Evolutionary conservation across 1,284 basidiomycete genomes (phyloP), one percentile per base, ranked within the genome.

Genomic region (Earliella scabrosa): DNA sequence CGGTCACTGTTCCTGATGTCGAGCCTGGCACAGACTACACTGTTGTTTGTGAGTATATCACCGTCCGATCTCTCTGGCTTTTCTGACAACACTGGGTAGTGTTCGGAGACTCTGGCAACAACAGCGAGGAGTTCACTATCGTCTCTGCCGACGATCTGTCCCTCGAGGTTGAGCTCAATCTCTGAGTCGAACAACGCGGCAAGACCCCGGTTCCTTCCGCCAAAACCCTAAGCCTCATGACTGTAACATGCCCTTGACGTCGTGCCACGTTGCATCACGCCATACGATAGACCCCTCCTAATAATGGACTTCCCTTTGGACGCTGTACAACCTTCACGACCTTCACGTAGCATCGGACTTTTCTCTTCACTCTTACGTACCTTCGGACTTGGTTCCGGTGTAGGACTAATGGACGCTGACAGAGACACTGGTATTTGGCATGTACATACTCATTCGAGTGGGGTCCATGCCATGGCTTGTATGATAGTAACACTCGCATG

Each of bases 51-150:
- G 54, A 70, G 71, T 68, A 56, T 10, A 21, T 29, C n/a, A n/a
- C n/a, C 11, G 2, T 32, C 13, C 2, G 5, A 18, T 21, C 13
- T 24, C 13, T 14, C 10, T 11, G 21, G 11, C 29, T 18, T 24
- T 27, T n/a, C 18, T 41, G 14, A 51, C 49, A n/a, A 23, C 13
- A 10, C 7, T 45, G 10, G 29, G 21, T 56, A 74, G 72, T 74
- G 44, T 72, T 74, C 51, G 72, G 72, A 32, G 71, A 74, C 55
- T 74, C 72, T 14, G 72, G 72, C 56, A 73, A 74, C 63, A 63
- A 63, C 58, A 71, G 71, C 60, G 64, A 59, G 29, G 49, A 63
- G 35, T 74, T 73, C 64, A 67, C 66, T 21, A 72, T 73, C 48
- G 45, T 31, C 29, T 35, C 40, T 14, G 34, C 39, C 39, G 29